These are phyloP conservation scores for Atkinsonella texensis DNA, from an alignment of 2,329 filamentous ascomycete species.

Conservation along the genomic window DNA sequence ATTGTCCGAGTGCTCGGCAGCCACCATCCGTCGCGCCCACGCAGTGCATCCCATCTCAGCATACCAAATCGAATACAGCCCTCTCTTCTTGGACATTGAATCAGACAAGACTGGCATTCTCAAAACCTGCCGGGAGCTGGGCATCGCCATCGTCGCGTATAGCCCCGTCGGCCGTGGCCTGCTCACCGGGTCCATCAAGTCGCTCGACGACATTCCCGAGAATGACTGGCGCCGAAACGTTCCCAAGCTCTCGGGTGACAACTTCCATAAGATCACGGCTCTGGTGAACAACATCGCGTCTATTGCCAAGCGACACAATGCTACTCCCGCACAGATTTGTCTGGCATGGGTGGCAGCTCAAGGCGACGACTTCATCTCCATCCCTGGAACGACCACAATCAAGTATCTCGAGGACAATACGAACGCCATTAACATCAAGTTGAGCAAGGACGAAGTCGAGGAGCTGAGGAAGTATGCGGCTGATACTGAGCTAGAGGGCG, in stretches of 20 bases:
- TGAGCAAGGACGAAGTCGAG: conserved; percentile 23
- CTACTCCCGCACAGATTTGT: conserved; percentile 44
- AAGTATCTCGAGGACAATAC: conserved; percentile 36
- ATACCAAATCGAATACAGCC: conserved; percentile 42
- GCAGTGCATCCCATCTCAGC: conserved; percentile 37
- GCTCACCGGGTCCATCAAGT: conserved; percentile 37
- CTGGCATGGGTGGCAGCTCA: conserved; percentile 53
- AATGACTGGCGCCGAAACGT: conserved; percentile 27
- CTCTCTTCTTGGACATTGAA: conserved; percentile 48
- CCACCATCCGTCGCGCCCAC: conserved; percentile 37
- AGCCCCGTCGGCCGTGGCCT: conserved; percentile 48
- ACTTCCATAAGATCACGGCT: conserved; percentile 34
- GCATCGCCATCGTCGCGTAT: conserved; percentile 44
- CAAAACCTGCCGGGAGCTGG: conserved; percentile 44
- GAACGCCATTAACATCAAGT: conserved; percentile 18
- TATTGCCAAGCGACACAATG: conserved; percentile 40
- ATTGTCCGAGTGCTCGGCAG: conserved; percentile 37
- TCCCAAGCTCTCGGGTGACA: conserved; percentile 10
- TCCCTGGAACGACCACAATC: conserved; percentile 36
- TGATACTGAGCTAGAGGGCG: conserved; percentile 17
- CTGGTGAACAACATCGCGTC: conserved; percentile 36
- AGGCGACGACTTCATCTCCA: conserved; percentile 48
- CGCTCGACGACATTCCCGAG: conserved; percentile 28
- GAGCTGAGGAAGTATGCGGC: conserved; percentile 19
- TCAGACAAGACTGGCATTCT: conserved; percentile 34